These are phyloP conservation scores for Xylaria sp. DNA, from an alignment of 2,329 filamentous ascomycete species.

Conservation along the genomic window DNA sequence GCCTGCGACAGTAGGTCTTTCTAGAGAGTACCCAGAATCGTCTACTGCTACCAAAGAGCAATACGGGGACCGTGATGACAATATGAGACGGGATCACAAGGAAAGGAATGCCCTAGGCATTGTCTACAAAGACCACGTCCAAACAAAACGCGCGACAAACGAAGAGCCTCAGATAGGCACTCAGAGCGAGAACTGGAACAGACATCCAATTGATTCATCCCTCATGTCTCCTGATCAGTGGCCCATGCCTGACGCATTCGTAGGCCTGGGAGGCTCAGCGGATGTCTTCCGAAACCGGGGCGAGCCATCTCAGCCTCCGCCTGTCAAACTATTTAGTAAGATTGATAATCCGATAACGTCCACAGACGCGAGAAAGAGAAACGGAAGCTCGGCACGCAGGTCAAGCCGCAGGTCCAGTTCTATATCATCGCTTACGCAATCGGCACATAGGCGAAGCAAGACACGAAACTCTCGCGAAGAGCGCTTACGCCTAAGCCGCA, in stretches of 20 bases:
- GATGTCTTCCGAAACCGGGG: constrained; percentile 33
- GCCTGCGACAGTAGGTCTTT: constrained; percentile 16
- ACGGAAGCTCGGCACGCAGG: constrained; percentile 20
- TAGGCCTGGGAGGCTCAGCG: constrained; percentile 33
- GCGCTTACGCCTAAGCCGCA: constrained; percentile 34
- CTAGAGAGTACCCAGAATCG: constrained; percentile 27
- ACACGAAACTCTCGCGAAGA: constrained; percentile 38
- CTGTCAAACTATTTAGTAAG: constrained; percentile 10
- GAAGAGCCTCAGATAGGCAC: constrained; percentile 20
- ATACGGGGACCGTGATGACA: constrained; percentile 34
- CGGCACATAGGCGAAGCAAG: constrained; percentile 35
- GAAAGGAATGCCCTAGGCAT: constrained; percentile 47
- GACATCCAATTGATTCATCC: constrained; percentile 33
- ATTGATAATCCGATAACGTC: constrained; percentile 25
- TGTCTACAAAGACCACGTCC: constrained; percentile 44
- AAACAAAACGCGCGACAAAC: constrained; percentile 37
- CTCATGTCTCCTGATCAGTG: constrained; percentile 43
- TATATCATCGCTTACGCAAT: constrained; percentile 33
- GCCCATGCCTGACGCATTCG: constrained; percentile 37
- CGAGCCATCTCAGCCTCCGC: constrained; percentile 38
- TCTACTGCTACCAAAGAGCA: constrained; percentile 29
- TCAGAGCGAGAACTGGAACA: constrained; percentile 42
- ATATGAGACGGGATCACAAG: constrained; percentile 44
- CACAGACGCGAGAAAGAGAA: constrained; percentile 35
- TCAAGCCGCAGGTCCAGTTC: constrained; percentile 31